These are phyloP conservation scores for Mucor mucedo DNA, from an alignment of 371 early-diverging fungal species.

Conservation along the genomic window DNA sequence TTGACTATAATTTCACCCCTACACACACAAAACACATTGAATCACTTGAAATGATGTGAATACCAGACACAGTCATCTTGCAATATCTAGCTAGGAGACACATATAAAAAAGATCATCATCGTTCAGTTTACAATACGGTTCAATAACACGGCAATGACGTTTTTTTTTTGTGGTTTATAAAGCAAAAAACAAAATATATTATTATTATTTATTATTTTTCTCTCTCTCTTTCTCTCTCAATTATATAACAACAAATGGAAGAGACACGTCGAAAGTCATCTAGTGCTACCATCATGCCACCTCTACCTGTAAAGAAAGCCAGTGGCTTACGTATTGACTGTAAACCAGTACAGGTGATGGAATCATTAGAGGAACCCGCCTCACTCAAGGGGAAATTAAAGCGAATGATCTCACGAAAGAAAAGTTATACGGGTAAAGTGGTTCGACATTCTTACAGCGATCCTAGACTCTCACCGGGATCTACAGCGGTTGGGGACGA, in stretches of 20 bases:
- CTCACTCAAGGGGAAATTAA: background rate
- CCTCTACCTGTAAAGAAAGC: slow-evolving; percentile 4
- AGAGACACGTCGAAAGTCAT: slow-evolving; percentile 9
- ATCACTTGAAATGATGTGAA: no score
- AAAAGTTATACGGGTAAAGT: background rate
- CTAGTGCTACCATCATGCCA: slow-evolving; percentile 12
- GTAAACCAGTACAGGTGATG: background rate
- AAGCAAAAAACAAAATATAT: background rate
- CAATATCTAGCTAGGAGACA: no score
- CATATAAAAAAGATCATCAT: background rate
- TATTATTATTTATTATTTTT: background rate
- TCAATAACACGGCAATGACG: slow-evolving; percentile 9
- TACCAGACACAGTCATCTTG: no score
- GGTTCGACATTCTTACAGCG: slow-evolving; percentile 13
- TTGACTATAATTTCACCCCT: no score
- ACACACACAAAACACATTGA: background rate
- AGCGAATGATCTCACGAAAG: background rate
- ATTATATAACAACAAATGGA: background rate
- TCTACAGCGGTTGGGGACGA: slow-evolving; percentile 26
- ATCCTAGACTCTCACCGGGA: slow-evolving; percentile 22
- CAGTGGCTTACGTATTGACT: slow-evolving; percentile 1
- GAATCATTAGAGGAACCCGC: background rate
- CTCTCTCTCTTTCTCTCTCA: background rate
- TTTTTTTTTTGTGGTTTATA: background rate
- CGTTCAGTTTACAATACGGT: slow-evolving; percentile 13